These are phyloP conservation scores for Sarocladium strictum DNA, from an alignment of 2,329 filamentous ascomycete genomes.

Conservation along the genomic window DNA sequence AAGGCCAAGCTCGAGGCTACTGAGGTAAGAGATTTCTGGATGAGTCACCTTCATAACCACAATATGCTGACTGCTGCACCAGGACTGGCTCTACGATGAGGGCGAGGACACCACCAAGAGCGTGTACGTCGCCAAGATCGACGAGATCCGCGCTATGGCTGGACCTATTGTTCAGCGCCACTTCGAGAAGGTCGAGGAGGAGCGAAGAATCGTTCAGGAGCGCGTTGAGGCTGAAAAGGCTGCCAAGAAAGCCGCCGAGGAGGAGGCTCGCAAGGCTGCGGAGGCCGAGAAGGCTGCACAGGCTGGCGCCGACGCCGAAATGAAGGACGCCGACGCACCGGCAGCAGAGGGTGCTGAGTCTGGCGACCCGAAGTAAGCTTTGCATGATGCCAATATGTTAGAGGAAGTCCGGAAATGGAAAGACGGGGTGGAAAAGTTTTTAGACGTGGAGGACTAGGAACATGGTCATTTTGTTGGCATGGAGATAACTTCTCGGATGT, in stretches of 20 bases:
- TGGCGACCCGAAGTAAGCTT: constrained; percentile 27
- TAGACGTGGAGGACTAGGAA: constrained; percentile 10
- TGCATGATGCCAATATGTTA: too few relatives aligned
- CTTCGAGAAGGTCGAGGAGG: constrained; percentile 87
- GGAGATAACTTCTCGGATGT: constrained; percentile 6
- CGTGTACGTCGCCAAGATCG: constrained; percentile 89
- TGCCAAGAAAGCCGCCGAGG: constrained; percentile 61
- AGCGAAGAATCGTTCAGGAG: constrained; percentile 73
- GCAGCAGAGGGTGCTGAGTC: constrained; percentile 46
- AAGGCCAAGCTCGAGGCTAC: constrained; percentile 73
- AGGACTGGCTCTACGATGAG: constrained; percentile 99
- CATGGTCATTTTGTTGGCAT: background rate
- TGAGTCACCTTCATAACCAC: too few relatives aligned
- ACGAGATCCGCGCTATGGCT: constrained; percentile 86
- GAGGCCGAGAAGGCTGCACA: constrained; percentile 44
- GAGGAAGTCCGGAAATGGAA: constrained; percentile 18
- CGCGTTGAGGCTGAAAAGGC: constrained; percentile 72
- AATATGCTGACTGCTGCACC: constrained; percentile 1
- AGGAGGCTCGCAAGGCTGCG: constrained; percentile 48
- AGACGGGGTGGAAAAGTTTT: constrained; percentile 16
- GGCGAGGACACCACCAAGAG: constrained; percentile 93
- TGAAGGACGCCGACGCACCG: constrained; percentile 54
- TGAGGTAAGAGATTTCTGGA: constrained; percentile 84
- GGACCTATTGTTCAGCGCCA: constrained; percentile 91
- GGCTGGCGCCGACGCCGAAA: constrained; percentile 51